A percentile compares a stretch with the other conserved stretches of the same genome.
These are phyloP conservation scores for Heteromeles arbutifolia DNA, from an alignment of 306 rosid genomes.

Conservation along the genomic window DNA sequence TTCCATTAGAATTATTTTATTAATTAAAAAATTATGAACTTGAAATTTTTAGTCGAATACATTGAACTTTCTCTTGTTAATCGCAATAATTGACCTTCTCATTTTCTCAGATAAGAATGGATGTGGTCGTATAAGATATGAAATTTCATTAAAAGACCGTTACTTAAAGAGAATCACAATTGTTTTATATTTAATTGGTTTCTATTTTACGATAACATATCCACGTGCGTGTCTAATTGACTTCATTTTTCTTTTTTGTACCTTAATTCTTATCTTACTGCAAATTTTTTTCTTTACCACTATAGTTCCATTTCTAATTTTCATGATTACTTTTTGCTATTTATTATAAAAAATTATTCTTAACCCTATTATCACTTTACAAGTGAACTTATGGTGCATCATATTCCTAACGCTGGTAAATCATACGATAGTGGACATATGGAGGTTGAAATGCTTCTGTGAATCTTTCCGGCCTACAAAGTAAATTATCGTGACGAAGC, in stretches of 20 bases:
- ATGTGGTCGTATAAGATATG: background rate
- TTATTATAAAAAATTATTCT: background rate
- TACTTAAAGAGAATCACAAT: background rate
- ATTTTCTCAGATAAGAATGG: background rate
- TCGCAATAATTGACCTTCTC: background rate
- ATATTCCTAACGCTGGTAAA: fast-evolving
- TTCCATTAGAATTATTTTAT: background rate
- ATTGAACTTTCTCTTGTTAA: background rate
- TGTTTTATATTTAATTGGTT: background rate
- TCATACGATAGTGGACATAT: too few species aligned
- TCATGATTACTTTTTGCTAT: background rate
- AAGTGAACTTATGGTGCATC: background rate
- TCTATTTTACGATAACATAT: background rate
- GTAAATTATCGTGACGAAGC: fast-evolving
- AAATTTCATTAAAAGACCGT: background rate
- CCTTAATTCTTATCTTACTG: background rate
- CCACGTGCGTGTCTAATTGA: fast-evolving
- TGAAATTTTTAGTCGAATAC: background rate
- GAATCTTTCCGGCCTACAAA: too few species aligned
- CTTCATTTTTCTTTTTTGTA: background rate
- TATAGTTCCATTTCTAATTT: background rate
- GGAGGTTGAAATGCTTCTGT: fast-evolving
- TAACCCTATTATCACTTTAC: background rate
- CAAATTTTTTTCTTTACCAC: background rate
- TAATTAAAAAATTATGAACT: background rate